Evolutionary conservation across 208 protist species (phyloP), one percentile per base, ranked within the genome.

Genomic region (Wallacemonas rigidus): DNA sequence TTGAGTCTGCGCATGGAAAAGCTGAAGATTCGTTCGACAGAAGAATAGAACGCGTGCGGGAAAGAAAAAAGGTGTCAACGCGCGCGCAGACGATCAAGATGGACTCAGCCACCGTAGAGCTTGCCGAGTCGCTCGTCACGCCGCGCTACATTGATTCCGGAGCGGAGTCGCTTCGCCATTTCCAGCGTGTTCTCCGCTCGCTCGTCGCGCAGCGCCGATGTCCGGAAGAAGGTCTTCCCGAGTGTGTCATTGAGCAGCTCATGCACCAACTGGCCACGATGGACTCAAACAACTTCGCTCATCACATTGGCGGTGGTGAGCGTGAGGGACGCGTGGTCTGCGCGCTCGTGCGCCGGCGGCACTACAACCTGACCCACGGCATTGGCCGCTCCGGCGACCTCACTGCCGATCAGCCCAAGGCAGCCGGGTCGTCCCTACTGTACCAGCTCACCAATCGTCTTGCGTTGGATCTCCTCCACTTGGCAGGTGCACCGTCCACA

Each of bases 321-420:
- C 87, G 98, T 40, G 98, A 99, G 74, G 98, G 93, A 0, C 82
- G 98, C 26, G 86, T 99, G 0, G 83, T 85, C 38, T 88, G 79
- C 67, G 53, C 57, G 2, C 72, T 99, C 0, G 97, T 99, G 15
- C 61, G 70, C 26, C 53, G 67, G 14, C 88, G 98, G 5, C 82
- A 98, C 75, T 98, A 88, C 75, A 43, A 81, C 63, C 68, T 99
- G 50, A 73, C 85, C 17, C 98, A 99, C 80, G 98, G 98, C 47
- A 94, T 99, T 40, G 98, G 98, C 41, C 88, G 98, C 15, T 97
- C 86, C 38, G 98, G 98, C 36, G 97, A 99, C 77, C 69, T 99
- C 35, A 82, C 78, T 5, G 95, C 88, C 41, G 88, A 95, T 47
- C 98, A 99, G 83, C 98, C 98, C 6, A 99, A 99, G 79, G 98